Conservation (phyloP, 2,329 filamentous ascomycete species). For the Mariannaea sp. region DNA sequence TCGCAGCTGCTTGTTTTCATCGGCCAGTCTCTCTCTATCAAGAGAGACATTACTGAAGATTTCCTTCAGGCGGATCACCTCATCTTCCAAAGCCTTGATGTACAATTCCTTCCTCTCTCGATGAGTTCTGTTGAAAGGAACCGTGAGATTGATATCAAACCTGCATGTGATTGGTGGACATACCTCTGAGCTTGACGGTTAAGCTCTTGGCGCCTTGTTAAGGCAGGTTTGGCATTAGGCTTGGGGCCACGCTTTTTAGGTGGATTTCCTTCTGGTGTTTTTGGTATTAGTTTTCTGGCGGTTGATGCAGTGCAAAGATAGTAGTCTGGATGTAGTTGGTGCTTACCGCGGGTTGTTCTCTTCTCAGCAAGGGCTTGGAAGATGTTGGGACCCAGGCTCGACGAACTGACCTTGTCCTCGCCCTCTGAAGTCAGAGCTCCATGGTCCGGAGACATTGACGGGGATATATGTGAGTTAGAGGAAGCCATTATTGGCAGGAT, state of each 20-base stretch:
- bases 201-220: conserved; percentile 89
- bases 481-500: conserved; percentile 29
- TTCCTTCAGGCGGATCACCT: conserved; percentile 87
- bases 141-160: conserved; percentile 15
- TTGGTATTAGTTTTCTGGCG: conserved; percentile 7
- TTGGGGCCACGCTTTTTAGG: conserved; percentile 93
- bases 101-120: conserved; percentile 96
- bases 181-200: conserved; percentile 96
- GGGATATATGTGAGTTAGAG: conserved; percentile 46
- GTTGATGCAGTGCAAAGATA: too few species aligned
- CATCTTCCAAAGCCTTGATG: conserved; percentile 90
- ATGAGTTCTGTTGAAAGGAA: conserved; percentile 72
- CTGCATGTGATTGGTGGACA: conserved; percentile 19
- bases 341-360: conserved; percentile 74
- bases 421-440: conserved; percentile 35
- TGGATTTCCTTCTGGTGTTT: conserved; percentile 78
- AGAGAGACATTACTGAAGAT: conserved; percentile 74
- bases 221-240: conserved; percentile 91
- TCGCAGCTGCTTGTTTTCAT: conserved; percentile 80
- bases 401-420: conserved; percentile 47
- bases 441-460: conserved; percentile 52
- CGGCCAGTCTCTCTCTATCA: conserved; percentile 74
- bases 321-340: not conserved
- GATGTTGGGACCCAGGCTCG: conserved; percentile 61
- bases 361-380: conserved; percentile 74